Base-by-base conservation (phyloP, 139 green algal species). In the Coelastrella sp. region DNA sequence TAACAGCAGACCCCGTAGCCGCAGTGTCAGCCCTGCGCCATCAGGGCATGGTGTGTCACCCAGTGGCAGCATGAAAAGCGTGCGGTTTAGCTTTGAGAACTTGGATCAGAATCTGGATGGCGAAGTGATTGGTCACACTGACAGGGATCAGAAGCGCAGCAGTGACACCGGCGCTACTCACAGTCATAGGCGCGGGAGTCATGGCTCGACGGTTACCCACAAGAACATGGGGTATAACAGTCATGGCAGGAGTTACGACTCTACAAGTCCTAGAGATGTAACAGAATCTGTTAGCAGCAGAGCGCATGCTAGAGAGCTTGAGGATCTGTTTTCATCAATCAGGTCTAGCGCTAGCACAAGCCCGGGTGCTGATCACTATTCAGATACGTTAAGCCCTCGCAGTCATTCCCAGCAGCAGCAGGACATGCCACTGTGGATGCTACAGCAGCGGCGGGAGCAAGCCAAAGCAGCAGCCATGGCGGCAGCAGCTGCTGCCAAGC, bases 21-120 rank as follows among this genome's bases (percentile, higher is more conserved):
- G 68, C 68, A 76, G 17, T 23, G 68, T 22, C 32, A n/a, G 83
- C 83, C 17, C 81, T 56, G 56, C 56, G 5, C 78, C 5, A 7
- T 80, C 74, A 80, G 58, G 7, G 23, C 23, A 64, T 32, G 81
- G 81, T 4, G 64, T 87, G 10, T 87, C 81, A 4, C 83, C 68
- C 7, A 71, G 66, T 58, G 73, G 68, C 66, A 88, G 83, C 57
- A 56, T 88, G 47, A 88, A 88, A 68, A 88, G 83, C 23, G 83
- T 88, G 47, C 68, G 68, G 2, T 87, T 87, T 14, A 77, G 60
- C 5, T 81, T 80, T 59, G 83, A 88, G 57, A 57, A 68, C 6
- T 7, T 77, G 23, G 60, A 60, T 47, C 58, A 64, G 32, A 20
- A 87, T 65, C 59, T 59, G 13, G 22, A 85, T 23, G 80, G 56